These are phyloP conservation scores for Pichia nanzhaoensis DNA, from an alignment of 805 yeast species.

Conservation along the genomic window DNA sequence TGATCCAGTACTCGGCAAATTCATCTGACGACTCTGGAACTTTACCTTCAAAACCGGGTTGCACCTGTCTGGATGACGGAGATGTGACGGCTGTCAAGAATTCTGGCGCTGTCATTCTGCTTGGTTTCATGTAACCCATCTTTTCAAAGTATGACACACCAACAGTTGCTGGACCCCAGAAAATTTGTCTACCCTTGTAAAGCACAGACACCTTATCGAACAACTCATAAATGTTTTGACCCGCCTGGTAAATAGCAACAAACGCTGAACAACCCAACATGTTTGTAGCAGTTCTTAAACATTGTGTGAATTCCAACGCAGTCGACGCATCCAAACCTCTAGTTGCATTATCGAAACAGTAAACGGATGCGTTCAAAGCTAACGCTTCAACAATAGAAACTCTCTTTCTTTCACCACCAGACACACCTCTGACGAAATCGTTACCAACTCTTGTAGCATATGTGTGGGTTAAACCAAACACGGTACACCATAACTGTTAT, in stretches of 20 bases:
- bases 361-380: slow-evolving; percentile 55
- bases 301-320: slow-evolving; percentile 66
- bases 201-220: slow-evolving; percentile 59
- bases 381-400: slow-evolving; percentile 77
- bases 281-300: slow-evolving; percentile 40
- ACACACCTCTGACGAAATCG: slow-evolving; percentile 52
- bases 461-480: slow-evolving; percentile 55
- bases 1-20: slow-evolving; percentile 53
- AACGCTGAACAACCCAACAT: slow-evolving; percentile 13
- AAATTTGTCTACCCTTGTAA: slow-evolving; percentile 56
- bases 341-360: slow-evolving; percentile 78
- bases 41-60: slow-evolving; percentile 21
- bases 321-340: slow-evolving; percentile 83
- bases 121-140: slow-evolving; percentile 46
- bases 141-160: slow-evolving; percentile 53
- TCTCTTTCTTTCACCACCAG: slow-evolving; percentile 84
- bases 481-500: slow-evolving; percentile 12
- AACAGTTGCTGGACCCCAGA: slow-evolving; percentile 49
- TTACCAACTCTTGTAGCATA: slow-evolving; percentile 40
- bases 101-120: slow-evolving; percentile 20
- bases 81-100: slow-evolving; percentile 23
- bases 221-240: slow-evolving; percentile 55
- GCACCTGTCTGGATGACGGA: slow-evolving; percentile 11
- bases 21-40: slow-evolving; percentile 61
- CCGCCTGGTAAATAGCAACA: slow-evolving; percentile 40